phyloP scores from a whole-genome alignment of 805 yeast genomes.

The Metschnikowia lochheadii region DNA sequence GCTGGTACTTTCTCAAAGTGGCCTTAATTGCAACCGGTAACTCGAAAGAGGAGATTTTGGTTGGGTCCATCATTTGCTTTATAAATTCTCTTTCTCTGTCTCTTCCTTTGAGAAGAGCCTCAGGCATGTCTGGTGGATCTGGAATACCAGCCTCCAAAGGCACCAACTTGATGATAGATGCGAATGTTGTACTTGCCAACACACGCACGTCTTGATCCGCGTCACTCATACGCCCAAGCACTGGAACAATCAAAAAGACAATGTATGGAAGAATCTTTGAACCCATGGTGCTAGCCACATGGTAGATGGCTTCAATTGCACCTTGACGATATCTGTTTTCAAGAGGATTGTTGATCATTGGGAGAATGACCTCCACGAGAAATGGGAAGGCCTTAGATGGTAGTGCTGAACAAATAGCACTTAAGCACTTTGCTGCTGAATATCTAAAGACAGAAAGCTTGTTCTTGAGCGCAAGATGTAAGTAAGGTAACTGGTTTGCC shows the following conservation, averaged over 20 bases:
- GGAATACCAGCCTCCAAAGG: constrained; percentile 97
- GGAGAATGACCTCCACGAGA: constrained; percentile 72
- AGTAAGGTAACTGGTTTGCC: constrained; percentile 34
- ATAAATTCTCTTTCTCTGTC: constrained; percentile 92
- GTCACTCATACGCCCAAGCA: constrained; percentile 97
- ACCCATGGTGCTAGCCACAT: constrained; percentile 81
- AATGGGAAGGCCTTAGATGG: constrained; percentile 73
- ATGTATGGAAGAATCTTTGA: constrained; percentile 87
- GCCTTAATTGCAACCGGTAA: constrained; percentile 92
- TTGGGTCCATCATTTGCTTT: constrained; percentile 96
- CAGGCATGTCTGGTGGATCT: constrained; percentile 89
- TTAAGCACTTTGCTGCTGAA: constrained; percentile 85
- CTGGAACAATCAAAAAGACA: constrained; percentile 92
- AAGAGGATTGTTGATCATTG: constrained; percentile 75
- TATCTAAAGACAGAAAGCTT: constrained; percentile 80
- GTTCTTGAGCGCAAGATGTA: constrained; percentile 59
- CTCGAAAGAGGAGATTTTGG: constrained; percentile 80
- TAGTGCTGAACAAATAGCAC: constrained; percentile 65
- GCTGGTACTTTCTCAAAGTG: constrained; percentile 89
- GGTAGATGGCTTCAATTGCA: constrained; percentile 86
- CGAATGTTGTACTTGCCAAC: constrained; percentile 93
- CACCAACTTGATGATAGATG: constrained; percentile 88
- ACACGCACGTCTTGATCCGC: constrained; percentile 82
- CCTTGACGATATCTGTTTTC: constrained; percentile 79
- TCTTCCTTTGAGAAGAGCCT: constrained; percentile 77